phyloP scores from a whole-genome alignment of 306 rosid species.

The Prunus davidiana region DNA sequence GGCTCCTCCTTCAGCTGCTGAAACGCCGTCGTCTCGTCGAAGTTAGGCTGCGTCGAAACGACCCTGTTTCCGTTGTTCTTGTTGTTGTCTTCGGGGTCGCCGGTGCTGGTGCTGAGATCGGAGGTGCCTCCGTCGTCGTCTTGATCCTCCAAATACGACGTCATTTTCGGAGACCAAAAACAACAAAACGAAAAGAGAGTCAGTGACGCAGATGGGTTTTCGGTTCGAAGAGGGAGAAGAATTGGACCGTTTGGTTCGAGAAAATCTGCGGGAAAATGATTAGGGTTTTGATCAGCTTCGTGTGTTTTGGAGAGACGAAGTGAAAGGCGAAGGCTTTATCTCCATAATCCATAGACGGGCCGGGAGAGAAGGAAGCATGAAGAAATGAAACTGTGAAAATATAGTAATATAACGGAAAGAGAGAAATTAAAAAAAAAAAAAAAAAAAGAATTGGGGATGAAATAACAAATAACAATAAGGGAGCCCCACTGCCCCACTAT shows the following conservation, averaged over 20 bases:
- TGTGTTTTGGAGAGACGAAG: not conserved
- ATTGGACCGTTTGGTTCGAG: constrained; percentile 4
- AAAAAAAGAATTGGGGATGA: not conserved
- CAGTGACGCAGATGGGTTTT: not conserved
- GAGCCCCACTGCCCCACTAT: not conserved
- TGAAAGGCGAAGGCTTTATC: not conserved
- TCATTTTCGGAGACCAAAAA: not conserved
- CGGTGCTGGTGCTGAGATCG: constrained; percentile 43
- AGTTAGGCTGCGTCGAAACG: not conserved
- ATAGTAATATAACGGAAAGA: constrained; percentile 16
- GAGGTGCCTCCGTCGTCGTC: constrained; percentile 33
- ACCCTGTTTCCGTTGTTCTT: not conserved
- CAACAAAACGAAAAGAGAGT: not conserved
- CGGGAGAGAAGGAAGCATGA: not conserved
- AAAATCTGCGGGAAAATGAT: constrained; percentile 3
- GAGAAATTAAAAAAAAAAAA: not conserved
- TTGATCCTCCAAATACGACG: constrained; percentile 32
- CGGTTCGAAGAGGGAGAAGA: not conserved
- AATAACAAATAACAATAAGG: not conserved
- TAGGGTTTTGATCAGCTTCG: constrained; percentile 16
- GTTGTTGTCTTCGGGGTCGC: constrained; percentile 15
- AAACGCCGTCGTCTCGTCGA: constrained; percentile 1
- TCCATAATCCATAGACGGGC: not conserved
- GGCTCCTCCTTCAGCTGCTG: constrained; percentile 37
- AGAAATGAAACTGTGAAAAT: constrained; percentile 11